A percentile compares a stretch with the other conserved stretches of the same genome.
These are phyloP conservation scores for Naumovozyma castellii DNA, from an alignment of 805 yeast genomes.

Conservation along the genomic window DNA sequence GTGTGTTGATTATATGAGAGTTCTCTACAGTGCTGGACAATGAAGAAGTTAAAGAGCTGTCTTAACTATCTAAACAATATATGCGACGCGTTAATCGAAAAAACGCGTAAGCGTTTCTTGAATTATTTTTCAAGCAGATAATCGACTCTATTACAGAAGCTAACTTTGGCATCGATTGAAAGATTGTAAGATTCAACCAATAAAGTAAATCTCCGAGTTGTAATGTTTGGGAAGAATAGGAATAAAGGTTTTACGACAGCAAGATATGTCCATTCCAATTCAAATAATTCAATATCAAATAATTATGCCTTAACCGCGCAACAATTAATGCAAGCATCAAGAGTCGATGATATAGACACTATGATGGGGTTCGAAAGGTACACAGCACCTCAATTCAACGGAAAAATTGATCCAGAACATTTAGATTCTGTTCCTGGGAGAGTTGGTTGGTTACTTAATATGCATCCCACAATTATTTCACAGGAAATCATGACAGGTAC, in stretches of 20 bases:
- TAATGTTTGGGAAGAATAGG: slow-evolving; percentile 5
- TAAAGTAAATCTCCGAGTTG: background rate
- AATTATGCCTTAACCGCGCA: slow-evolving; percentile 26
- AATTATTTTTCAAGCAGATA: too few species aligned
- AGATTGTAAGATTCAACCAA: too few species aligned
- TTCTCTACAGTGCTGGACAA: too few species aligned
- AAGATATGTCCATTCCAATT: slow-evolving; percentile 38
- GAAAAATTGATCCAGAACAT: slow-evolving; percentile 9
- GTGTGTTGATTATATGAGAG: too few species aligned
- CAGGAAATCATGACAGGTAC: slow-evolving; percentile 29
- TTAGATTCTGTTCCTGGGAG: slow-evolving; percentile 21
- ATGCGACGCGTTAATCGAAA: too few species aligned
- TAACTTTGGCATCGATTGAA: too few species aligned
- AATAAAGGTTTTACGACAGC: slow-evolving; percentile 45
- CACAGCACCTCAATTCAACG: slow-evolving; percentile 52
- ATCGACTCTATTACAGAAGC: too few species aligned
- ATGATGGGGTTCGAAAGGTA: slow-evolving; percentile 82
- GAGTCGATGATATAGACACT: slow-evolving; percentile 61
- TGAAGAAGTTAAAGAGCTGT: too few species aligned
- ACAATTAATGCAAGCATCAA: slow-evolving; percentile 44
- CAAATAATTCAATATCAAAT: slow-evolving; percentile 10
- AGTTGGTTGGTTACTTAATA: slow-evolving; percentile 83
- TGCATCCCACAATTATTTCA: slow-evolving; percentile 77
- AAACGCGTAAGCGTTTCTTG: too few species aligned
- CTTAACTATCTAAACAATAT: too few species aligned